Evolutionary conservation across 169 alveolate species (phyloP), one percentile per base, ranked within the genome.

Genomic region (Blepharisma undulans): DNA sequence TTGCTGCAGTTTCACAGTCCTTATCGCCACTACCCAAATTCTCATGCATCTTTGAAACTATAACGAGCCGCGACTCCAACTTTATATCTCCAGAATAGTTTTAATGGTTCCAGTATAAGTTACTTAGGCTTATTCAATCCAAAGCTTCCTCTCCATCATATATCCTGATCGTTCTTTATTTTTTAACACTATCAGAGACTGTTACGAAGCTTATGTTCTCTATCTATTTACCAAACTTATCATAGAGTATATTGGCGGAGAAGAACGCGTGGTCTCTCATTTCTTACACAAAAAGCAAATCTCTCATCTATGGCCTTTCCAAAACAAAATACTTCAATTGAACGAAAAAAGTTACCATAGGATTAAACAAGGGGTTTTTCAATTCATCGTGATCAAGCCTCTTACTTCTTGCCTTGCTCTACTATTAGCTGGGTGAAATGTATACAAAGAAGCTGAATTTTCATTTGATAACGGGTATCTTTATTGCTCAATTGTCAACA

Each of bases 321-420:
- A 94, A 34, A 60, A 71, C 7, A 27, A 78, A 80, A 90, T 81
- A 48, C 93, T 92, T 19, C 33, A 92, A 18, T 16, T 33, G 59
- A 86, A 91, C 16, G 93, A 92, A 72, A 88, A 94, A 91, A 82
- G 60, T 2, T 91, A 91, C 84, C 90, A 85, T 79, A 22, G 94
- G 72, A 92, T 95, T 71, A 92, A 93, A 72, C 88, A 89, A 66
- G 97, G 97, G 29, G 95, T 92, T 16, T 92, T 94, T 6, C 89
- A 95, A 76, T 95, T 95, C 72, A 96, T 93, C 12, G 66, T 95
- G 25, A 71, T 95, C 3, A 94, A 93, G 59, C 97, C 97, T 4
- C 19, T 92, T 8, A 93, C 95, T 10, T 89, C 97, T 22, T 91
- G 91, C 2, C 80, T 93, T 36, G 93, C 94, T 1, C 72, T 95